Base-by-base conservation (phyloP, 1,284 basidiomycete species). In the Hymenochaete sp. region DNA sequence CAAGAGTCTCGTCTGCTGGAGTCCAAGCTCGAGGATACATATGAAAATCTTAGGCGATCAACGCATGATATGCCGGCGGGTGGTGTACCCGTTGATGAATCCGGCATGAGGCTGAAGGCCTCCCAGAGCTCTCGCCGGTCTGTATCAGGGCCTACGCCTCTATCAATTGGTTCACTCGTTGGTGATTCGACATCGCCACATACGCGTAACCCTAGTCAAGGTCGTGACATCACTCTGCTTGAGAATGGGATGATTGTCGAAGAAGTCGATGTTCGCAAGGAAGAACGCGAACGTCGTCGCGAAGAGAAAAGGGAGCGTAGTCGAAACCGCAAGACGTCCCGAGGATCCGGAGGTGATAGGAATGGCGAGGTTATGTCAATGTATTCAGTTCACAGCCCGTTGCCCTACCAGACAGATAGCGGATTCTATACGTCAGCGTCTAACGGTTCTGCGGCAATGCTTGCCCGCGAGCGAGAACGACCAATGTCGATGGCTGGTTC, bases 211-310 rank as follows among this genome's bases (percentile, higher is more conserved):
- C 53, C 51, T 21, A 52, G 31, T 18, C 48, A 51, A n/a, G 49
- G 51, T 37, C 77, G 84, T 14, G 82, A 90, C 45, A 72, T 86
- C 3, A 88, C 85, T 0, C 64, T 91, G 9, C 71, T 92, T 11
- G 82, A 89, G 59, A 90, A 86, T 55, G 87, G 86, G 6, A 79
- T 91, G 73, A 83, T 89, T 39, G 79, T 91, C 6, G 87, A 92
- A 55, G 82, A 85, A 48, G 82, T 90, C 36, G 76, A 90, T 61
- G 76, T 91, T n/a, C 76, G 79, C 35, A 78, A 72, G 52, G 88
- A 89, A 61, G 86, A 86, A 60, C 74, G 70, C 47, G 82, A 85
- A 51, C 70, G 68, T 50, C 73, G 75, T 49, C 77, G 69, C 50
- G 82, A 88, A 54, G 86, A 85, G 57, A 77, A 62, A 54, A 61